Evolutionary conservation across 768 basidiomycete species (phyloP).

Genomic region (Mrakia blollopis): DNA sequence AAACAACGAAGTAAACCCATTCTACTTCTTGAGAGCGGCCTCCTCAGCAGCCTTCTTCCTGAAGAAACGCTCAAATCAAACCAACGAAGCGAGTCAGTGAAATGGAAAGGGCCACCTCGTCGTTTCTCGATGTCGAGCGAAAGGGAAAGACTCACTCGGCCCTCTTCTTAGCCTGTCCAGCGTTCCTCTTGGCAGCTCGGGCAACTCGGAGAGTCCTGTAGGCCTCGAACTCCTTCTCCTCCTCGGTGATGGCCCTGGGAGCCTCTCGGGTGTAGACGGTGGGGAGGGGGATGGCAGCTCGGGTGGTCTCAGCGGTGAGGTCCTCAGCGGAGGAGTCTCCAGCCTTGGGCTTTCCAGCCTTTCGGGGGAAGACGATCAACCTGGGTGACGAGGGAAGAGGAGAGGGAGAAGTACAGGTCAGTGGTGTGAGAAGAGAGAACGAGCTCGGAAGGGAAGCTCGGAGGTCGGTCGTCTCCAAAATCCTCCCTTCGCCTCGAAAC

Average conservation of each 20-base stretch:
- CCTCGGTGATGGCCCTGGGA: constrained; percentile 86
- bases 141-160: constrained; percentile 41
- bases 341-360: constrained; percentile 90
- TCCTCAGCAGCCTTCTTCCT: constrained; percentile 34
- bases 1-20: constrained; percentile 6
- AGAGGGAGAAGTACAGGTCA: neutral
- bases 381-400: constrained; percentile 37
- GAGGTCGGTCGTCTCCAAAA: neutral
- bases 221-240: constrained; percentile 83
- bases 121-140: neutral
- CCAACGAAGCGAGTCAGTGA: neutral
- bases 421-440: neutral
- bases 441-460: neutral
- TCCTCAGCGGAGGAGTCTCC: constrained; percentile 84
- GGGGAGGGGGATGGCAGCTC: constrained; percentile 60
- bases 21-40: constrained; percentile 33
- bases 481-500: neutral
- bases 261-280: constrained; percentile 63
- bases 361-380: constrained; percentile 94
- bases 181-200: constrained; percentile 75
- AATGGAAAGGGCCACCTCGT: neutral
- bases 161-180: constrained; percentile 79
- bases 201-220: constrained; percentile 80
- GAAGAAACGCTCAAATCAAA: neutral
- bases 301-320: constrained; percentile 67